phyloP scores from a whole-genome alignment of 2,329 filamentous ascomycete genomes.

The Fusarium piperis region DNA sequence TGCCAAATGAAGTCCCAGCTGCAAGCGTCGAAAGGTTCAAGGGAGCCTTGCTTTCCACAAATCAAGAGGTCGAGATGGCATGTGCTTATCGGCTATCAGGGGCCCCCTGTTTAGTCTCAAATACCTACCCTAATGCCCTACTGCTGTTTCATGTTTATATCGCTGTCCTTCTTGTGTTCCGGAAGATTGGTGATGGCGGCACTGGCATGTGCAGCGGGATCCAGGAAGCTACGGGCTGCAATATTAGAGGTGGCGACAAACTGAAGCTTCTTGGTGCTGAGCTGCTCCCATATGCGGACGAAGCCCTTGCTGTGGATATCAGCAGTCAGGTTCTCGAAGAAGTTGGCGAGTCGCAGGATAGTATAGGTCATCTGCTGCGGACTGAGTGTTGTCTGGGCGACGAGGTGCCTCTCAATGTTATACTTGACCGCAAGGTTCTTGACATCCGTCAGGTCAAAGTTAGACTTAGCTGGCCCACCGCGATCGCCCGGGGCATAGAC shows the following conservation, averaged over 20 bases:
- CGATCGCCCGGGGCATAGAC: constrained; percentile 4
- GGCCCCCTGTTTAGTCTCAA: neutral
- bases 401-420: constrained; percentile 1
- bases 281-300: constrained; percentile 39
- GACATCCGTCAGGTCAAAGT: neutral
- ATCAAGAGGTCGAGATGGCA: neutral
- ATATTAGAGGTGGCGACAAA: constrained; percentile 53
- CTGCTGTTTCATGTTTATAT: neutral
- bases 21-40: neutral
- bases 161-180: neutral
- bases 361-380: constrained; percentile 60
- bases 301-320: constrained; percentile 46
- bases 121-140: neutral
- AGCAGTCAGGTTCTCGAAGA: constrained; percentile 61
- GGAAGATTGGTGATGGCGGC: constrained; percentile 6
- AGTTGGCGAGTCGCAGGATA: constrained; percentile 66
- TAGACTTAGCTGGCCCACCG: neutral
- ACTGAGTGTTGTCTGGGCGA: neutral
- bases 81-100: neutral
- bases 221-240: constrained; percentile 50
- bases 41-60: neutral
- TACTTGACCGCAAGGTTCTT: neutral
- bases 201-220: constrained; percentile 40
- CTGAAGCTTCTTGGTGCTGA: constrained; percentile 44
- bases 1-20: neutral